A percentile compares a stretch with the other conserved stretches of the same genome.
Conservation (phyloP, 2,329 filamentous ascomycete species). For the Ophioceras dolichostomum region DNA sequence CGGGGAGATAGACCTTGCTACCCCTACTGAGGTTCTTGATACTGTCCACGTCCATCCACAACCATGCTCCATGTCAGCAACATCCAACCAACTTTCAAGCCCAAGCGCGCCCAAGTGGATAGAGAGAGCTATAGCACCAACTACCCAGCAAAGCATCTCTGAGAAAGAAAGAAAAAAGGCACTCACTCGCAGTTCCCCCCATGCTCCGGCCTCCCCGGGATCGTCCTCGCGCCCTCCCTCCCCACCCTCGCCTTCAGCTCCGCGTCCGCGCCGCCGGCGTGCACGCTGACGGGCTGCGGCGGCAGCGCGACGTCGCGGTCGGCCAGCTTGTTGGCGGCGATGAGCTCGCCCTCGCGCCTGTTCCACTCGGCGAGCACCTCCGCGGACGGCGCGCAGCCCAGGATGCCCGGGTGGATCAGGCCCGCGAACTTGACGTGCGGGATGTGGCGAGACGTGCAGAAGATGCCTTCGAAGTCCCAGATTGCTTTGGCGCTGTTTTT, state of each 20-base stretch:
- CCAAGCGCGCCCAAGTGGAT: too few relatives aligned
- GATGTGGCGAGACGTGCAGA: slow-evolving; percentile 77
- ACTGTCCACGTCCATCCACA: slow-evolving; percentile 8
- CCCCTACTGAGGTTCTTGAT: slow-evolving; percentile 19
- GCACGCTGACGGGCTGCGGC: slow-evolving; percentile 58
- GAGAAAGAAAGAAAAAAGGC: background rate
- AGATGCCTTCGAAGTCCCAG: slow-evolving; percentile 45
- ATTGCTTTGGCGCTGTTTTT: slow-evolving; percentile 37
- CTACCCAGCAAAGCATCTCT: too few relatives aligned
- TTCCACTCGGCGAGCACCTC: slow-evolving; percentile 78
- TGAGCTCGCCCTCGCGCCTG: slow-evolving; percentile 66
- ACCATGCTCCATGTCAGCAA: background rate
- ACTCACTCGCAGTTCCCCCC: slow-evolving; percentile 70
- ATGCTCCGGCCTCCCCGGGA: slow-evolving; percentile 75
- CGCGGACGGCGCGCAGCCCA: slow-evolving; percentile 75
- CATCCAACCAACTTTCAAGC: background rate
- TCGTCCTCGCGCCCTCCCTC: slow-evolving; percentile 69
- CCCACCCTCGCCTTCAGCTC: slow-evolving; percentile 55
- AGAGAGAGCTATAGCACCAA: too few relatives aligned
- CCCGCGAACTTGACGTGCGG: slow-evolving; percentile 80
- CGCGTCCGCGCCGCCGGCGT: slow-evolving; percentile 53
- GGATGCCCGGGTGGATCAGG: slow-evolving; percentile 81
- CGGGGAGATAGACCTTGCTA: slow-evolving; percentile 69
- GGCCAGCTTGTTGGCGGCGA: slow-evolving; percentile 49
- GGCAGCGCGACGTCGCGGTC: slow-evolving; percentile 65